A percentile compares a stretch with the other conserved stretches of the same genome.
These are phyloP conservation scores for Cryptococcus hybrid DNA, from an alignment of 1,284 basidiomycete species.

Conservation along the genomic window DNA sequence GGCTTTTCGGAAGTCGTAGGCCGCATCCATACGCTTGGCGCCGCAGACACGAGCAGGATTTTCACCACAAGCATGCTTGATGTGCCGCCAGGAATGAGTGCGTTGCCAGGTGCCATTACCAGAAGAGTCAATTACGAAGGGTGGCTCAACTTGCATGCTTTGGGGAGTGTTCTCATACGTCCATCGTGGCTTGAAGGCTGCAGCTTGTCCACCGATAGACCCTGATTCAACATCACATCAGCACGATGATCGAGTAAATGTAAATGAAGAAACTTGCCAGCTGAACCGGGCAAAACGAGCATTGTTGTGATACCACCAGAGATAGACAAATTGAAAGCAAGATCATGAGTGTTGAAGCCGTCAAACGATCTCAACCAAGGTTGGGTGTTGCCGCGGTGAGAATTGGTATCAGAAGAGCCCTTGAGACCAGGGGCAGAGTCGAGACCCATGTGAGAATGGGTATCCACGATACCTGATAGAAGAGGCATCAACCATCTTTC, in stretches of 20 bases:
- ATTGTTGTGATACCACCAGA: slow-evolving; percentile 56
- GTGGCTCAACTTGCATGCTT: slow-evolving; percentile 51
- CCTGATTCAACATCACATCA: background rate
- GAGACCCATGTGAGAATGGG: slow-evolving; percentile 77
- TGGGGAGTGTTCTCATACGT: slow-evolving; percentile 49
- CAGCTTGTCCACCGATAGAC: slow-evolving; percentile 51
- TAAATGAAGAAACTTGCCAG: slow-evolving; percentile 11
- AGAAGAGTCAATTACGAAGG: slow-evolving; percentile 39
- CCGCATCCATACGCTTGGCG: slow-evolving; percentile 57
- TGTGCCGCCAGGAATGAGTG: slow-evolving; percentile 43
- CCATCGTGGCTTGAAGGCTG: slow-evolving; percentile 54
- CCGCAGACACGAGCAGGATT: slow-evolving; percentile 55
- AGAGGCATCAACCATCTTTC: background rate
- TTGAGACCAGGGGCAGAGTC: slow-evolving; percentile 59
- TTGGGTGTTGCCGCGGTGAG: slow-evolving; percentile 45
- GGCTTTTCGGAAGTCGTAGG: slow-evolving; percentile 58
- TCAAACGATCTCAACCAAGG: slow-evolving; percentile 56
- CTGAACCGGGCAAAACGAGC: slow-evolving; percentile 53
- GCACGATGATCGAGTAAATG: background rate
- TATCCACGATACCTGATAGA: slow-evolving; percentile 58
- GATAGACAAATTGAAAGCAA: slow-evolving; percentile 51
- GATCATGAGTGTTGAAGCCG: slow-evolving; percentile 56
- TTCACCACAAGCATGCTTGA: slow-evolving; percentile 54
- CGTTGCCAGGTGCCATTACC: slow-evolving; percentile 38
- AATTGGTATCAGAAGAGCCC: slow-evolving; percentile 54